Base-by-base conservation (phyloP, 2,329 filamentous ascomycete species). In the Colletotrichum graminicola region DNA sequence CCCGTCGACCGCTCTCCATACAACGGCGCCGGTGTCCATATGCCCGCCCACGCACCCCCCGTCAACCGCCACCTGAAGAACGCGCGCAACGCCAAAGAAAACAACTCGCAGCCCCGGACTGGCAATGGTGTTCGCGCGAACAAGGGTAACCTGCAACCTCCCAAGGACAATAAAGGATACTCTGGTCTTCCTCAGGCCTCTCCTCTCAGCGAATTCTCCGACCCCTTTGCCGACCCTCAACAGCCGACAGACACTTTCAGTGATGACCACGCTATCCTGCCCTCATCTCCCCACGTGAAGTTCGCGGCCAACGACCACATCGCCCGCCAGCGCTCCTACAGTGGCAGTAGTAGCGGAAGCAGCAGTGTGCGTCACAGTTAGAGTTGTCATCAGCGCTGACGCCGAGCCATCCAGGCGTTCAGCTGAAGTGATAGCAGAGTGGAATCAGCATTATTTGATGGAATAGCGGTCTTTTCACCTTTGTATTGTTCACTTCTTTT, bases 21-120 rank as follows among this genome's bases (percentile, higher is more conserved):
- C 49, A 55, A 45, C 41, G 65, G 65, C 23, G 51, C 68, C 45
- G 64, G 63, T 39, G 65, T 69, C 26, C 62, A 65, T 16, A 59
- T 69, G 7, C 66, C 69, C 21, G 56, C 61, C 5, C 60, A 60
- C 16, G 52, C 65, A 2, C 45, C 68, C 3, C 68, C 69, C 18
- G 66, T 69, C 29, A 69, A 72, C 21, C 69, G 69, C 32, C 69
- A 72, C 29, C 29, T 72, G 45, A 64, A 36, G 21, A 72, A 72
- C 21, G 69, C 36, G 39, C 69, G 65, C 59, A 72, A 61, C 18
- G 66, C 36, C 47, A 51, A 45, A 60, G 66, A 23, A 26, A 43
- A 60, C 36, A 34, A 60, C 23, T 16, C 54, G 21, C 47, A 12
- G 5, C 66, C 69, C 23, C 60, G 43, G 52, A 49, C 45, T 2